Percentiles rank a stretch among this genome's conserved stretches.
Evolutionary conservation across 495 filamentous ascomycete genomes (phyloP).

Genomic region (Podospora fimiseda): DNA sequence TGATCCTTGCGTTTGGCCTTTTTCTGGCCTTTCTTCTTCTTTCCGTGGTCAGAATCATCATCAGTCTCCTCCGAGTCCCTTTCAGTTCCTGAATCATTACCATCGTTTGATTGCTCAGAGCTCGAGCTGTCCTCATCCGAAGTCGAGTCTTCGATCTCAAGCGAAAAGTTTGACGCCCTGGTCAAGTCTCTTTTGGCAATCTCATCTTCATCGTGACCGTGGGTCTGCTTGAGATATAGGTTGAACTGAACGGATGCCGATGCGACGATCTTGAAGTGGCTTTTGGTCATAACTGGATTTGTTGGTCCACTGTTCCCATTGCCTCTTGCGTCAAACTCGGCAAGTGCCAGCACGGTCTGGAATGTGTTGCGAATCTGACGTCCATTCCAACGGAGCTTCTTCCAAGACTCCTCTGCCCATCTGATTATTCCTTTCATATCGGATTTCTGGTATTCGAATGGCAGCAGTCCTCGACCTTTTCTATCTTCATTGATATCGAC

Average conservation of each 20-base stretch:
- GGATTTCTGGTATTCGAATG: conserved; percentile 8
- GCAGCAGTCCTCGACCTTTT: conserved; percentile 5
- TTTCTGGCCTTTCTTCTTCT: neutral
- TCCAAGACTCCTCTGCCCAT: conserved; percentile 14
- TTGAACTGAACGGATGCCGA: conserved; percentile 22
- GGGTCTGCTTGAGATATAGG: conserved; percentile 15
- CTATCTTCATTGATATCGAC: conserved; percentile 17
- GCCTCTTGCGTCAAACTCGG: conserved; percentile 25
- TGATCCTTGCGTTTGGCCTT: neutral
- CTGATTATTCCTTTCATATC: conserved; percentile 14
- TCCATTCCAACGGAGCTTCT: conserved; percentile 35
- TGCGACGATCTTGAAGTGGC: conserved; percentile 22
- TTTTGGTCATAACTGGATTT: conserved; percentile 7
- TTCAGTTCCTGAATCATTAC: neutral
- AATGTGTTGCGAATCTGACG: conserved; percentile 43
- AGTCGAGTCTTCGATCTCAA: neutral
- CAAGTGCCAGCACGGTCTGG: conserved; percentile 36
- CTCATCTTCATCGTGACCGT: conserved; percentile 10
- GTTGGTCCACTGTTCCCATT: conserved; percentile 14
- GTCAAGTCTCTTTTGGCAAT: conserved; percentile 1
- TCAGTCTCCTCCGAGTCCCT: neutral
- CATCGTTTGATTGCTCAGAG: neutral
- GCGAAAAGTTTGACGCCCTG: neutral
- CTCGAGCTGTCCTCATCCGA: neutral
- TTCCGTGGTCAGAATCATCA: neutral